Evolutionary conservation across 2,329 filamentous ascomycete genomes (phyloP), one percentile per base, ranked within the genome.

Genomic region (Neodidymelliopsis sp.): DNA sequence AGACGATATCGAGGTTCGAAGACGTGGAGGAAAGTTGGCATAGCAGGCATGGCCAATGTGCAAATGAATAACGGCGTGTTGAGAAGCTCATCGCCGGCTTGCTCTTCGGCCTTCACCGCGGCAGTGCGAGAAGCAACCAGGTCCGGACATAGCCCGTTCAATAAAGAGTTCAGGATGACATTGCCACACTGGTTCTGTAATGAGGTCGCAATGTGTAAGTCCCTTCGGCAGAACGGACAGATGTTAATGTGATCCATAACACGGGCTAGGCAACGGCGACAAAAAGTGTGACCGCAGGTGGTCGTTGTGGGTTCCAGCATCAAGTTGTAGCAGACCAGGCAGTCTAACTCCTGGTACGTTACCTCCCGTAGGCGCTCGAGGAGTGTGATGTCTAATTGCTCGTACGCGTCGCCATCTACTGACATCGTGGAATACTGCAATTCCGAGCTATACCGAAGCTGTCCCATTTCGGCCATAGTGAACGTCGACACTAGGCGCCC

Each of bases 1-100:
- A 94, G 79, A 6, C 90, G 84, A 68, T 96, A 96, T 6, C 89
- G 83, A n/a, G 90, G 89, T 69, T 96, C 92, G 66, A 96, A 96
- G n/a, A 97, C 84, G 62, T 95, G 89, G 3, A 96, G 77, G 59
- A 94, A 94, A 0, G 90, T 92, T 0, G 78, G 90, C 84, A 93
- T 91, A 2, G 81, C 79, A 1, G 92, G 92, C 60, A 94, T 93
- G 0, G 90, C 83, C 7, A 95, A 74, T 0, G 90, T 91, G 72
- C 89, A 94, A 23, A 95, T 82, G 60, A 96, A 96, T 0, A 96
- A 76, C 0, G 70, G 69, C 4, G 87, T 81, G 25, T 85, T 82
- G 13, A 84, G 77, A 8, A 84, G 83, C 4, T 81, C 80, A 20
- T 75, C 63, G 1, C 79, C 78, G 8, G 78, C 76, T 22, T 81